Evolutionary conservation across 495 filamentous ascomycete genomes (phyloP).

Genomic region (Aspergillus homomorphus): DNA sequence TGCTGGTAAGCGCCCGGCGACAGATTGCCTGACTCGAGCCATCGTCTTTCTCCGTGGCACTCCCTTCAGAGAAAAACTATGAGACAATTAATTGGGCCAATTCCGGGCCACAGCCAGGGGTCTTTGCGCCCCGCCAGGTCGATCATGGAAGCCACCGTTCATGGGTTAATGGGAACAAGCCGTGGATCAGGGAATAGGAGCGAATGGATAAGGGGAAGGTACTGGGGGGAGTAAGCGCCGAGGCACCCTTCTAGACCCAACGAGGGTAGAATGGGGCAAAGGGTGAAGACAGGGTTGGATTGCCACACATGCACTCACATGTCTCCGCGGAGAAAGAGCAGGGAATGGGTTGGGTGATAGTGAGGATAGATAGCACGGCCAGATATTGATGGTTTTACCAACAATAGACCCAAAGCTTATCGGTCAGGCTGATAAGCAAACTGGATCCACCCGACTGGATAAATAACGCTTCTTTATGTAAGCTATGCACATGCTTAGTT

Average conservation of each 20-base stretch:
- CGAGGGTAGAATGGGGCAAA: background rate
- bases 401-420: background rate
- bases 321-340: constrained; percentile 3
- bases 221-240: background rate
- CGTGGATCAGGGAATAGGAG: background rate
- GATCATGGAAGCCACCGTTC: constrained; percentile 3
- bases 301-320: background rate
- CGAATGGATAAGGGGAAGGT: background rate
- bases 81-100: constrained; percentile 18
- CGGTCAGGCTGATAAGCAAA: background rate
- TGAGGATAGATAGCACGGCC: background rate
- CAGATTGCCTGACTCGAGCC: constrained; percentile 3
- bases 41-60: constrained; percentile 17
- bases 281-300: background rate
- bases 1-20: background rate
- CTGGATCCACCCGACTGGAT: background rate
- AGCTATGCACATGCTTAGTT: no score
- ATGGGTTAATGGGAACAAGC: background rate
- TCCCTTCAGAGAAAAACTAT: background rate
- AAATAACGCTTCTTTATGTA: no score
- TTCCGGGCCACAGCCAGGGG: constrained; percentile 8
- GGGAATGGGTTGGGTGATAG: background rate
- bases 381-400: background rate
- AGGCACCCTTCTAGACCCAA: background rate
- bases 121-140: constrained; percentile 4